A percentile compares a stretch with the other conserved stretches of the same genome.
These are phyloP conservation scores for Colletotrichum eleusines DNA, from an alignment of 2,329 filamentous ascomycete species.

Conservation along the genomic window DNA sequence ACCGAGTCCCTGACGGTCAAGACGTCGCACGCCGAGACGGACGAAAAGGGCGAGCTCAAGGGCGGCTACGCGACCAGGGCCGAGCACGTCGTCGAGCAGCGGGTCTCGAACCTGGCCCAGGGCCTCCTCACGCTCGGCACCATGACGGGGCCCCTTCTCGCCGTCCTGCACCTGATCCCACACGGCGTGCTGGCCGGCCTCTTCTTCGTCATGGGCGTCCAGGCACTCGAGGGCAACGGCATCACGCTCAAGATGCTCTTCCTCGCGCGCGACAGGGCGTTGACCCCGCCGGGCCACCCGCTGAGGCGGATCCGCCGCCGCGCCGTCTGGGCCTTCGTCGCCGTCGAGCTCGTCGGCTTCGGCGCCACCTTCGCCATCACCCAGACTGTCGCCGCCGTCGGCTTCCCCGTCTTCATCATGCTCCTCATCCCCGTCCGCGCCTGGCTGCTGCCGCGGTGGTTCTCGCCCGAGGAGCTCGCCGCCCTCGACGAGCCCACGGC, in stretches of 20 bases:
- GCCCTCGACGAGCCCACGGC: constrained; percentile 80
- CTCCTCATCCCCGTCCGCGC: constrained; percentile 75
- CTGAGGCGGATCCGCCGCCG: constrained; percentile 68
- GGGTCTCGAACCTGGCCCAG: constrained; percentile 82
- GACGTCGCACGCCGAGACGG: constrained; percentile 61
- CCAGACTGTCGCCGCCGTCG: constrained; percentile 84
- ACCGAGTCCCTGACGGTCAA: constrained; percentile 81
- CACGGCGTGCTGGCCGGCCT: constrained; percentile 84
- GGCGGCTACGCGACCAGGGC: constrained; percentile 65
- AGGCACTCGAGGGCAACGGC: constrained; percentile 81
- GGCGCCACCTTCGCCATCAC: constrained; percentile 86
- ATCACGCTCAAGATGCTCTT: constrained; percentile 82
- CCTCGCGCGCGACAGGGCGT: constrained; percentile 70
- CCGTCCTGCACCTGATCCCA: constrained; percentile 81
- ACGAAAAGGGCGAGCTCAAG: constrained; percentile 67
- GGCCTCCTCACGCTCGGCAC: constrained; percentile 83
- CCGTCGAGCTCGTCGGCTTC: constrained; percentile 76
- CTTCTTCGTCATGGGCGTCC: constrained; percentile 88
- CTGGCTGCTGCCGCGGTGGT: constrained; percentile 71
- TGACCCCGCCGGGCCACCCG: constrained; percentile 72
- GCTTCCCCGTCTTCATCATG: constrained; percentile 82
- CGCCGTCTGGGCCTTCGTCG: constrained; percentile 79
- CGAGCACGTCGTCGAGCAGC: constrained; percentile 80
- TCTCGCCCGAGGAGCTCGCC: constrained; percentile 70
- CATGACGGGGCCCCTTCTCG: constrained; percentile 80